Evolutionary conservation across 441 rosid genomes (phyloP), one percentile per base, ranked within the genome.

Genomic region (Bruguiera hainesii): DNA sequence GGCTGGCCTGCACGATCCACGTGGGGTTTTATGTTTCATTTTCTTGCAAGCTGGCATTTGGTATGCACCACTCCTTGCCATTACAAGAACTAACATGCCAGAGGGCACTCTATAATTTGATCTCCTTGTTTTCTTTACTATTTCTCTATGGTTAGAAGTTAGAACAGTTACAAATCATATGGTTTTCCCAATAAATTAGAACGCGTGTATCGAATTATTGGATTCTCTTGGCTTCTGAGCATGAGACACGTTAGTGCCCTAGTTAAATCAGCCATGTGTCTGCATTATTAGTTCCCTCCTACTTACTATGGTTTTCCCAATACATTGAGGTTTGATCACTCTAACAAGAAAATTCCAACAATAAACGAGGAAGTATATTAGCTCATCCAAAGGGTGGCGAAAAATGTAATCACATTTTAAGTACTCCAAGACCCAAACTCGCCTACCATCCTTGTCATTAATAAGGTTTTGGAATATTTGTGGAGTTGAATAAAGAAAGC

Each of bases 1-100:
- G 39, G 78, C 69, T 69, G 70, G 70, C 80, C 63, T 57, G 71
- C 79, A 60, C 55, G 64, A 63, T 33, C 2, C 37, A 33, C 7
- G 37, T 1, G 37, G 37, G 63, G 18, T 10, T 37, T 37, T 37
- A 37, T 3, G 48, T 13, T 42, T 42, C 48, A 42, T 42, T 13
- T 42, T 42, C 48, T 42, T 42, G 48, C 48, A 11, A 42, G 48
- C 48, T 42, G 48, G 16, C 48, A 42, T 42, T 18, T 11, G 48
- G 16, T 42, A 42, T 3, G 48, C 48, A 42, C 48, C 13, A 3
- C 48, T 13, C 15, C 48, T 42, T 42, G 48, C 48, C 48, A 42
- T 42, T 1, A 6, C 18, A 42, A 13, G 48, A 42, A 37, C 15
- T 11, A 9, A 37, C 15, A 3, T 3, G 48, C 48, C 48, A 42